Evolutionary conservation across 2,329 filamentous ascomycete genomes (phyloP).

Genomic region (Pseudocercospora cruenta): DNA sequence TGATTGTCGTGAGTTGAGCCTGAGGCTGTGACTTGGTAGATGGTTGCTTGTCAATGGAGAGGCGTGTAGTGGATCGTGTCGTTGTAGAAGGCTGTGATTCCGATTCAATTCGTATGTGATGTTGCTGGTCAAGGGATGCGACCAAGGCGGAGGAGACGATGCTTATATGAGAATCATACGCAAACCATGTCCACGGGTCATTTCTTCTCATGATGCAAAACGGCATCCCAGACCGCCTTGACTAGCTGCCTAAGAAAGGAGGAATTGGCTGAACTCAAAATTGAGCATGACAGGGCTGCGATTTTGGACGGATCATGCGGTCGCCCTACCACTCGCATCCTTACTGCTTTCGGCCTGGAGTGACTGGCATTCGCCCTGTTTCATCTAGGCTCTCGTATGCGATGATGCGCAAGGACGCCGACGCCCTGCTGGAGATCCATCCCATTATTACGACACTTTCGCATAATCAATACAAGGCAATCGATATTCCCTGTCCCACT

Average conservation of each 20-base stretch:
- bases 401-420: background rate
- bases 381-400: slow-evolving; percentile 9
- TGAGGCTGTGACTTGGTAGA: background rate
- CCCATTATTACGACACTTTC: slow-evolving; percentile 1
- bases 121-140: background rate
- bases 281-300: slow-evolving; percentile 5
- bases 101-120: background rate
- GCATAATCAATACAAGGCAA: slow-evolving; percentile 8
- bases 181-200: slow-evolving; percentile 25
- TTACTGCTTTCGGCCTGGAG: slow-evolving; percentile 8
- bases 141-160: slow-evolving; percentile 10
- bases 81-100: background rate
- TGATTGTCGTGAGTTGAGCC: background rate
- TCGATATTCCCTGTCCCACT: slow-evolving; percentile 10
- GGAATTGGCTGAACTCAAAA: slow-evolving; percentile 14
- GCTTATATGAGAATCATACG: slow-evolving; percentile 22
- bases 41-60: background rate
- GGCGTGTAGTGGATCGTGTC: background rate
- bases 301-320: slow-evolving; percentile 5
- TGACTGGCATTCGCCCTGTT: slow-evolving; percentile 6
- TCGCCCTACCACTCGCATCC: slow-evolving; percentile 18
- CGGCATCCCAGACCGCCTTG: slow-evolving; percentile 21
- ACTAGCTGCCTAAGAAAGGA: slow-evolving; percentile 24
- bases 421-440: slow-evolving; percentile 5
- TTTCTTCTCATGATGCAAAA: slow-evolving; percentile 34